Evolutionary conservation across 495 filamentous ascomycete species (phyloP).

Genomic region (Aspergillus sclerotiicarbonarius): DNA sequence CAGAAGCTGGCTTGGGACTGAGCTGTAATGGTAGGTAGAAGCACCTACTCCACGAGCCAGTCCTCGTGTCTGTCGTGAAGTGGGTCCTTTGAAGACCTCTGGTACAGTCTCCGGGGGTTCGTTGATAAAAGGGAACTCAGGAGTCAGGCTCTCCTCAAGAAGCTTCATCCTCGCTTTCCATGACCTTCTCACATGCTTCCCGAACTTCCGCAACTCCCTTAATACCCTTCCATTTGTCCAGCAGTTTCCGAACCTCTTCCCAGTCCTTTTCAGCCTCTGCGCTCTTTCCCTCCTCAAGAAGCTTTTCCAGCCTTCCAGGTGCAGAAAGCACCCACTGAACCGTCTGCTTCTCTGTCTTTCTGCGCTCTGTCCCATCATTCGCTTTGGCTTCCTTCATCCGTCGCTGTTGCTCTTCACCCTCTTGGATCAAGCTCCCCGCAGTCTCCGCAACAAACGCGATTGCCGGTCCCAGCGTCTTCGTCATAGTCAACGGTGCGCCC

Average conservation of each 20-base stretch:
- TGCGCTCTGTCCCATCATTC: slow-evolving; percentile 33
- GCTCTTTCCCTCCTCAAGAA: slow-evolving; percentile 49
- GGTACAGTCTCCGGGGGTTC: neutral
- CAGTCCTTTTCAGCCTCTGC: slow-evolving; percentile 61
- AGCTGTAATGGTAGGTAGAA: no score
- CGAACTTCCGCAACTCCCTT: slow-evolving; percentile 60
- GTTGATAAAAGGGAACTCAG: neutral
- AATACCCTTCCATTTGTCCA: slow-evolving; percentile 57
- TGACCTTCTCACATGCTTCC: slow-evolving; percentile 56
- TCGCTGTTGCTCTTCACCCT: slow-evolving; percentile 38
- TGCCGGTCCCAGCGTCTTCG: slow-evolving; percentile 67
- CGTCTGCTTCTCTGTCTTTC: slow-evolving; percentile 58
- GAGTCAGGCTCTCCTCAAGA: slow-evolving; percentile 22
- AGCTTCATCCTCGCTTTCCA: slow-evolving; percentile 34
- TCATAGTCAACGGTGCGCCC: slow-evolving; percentile 48
- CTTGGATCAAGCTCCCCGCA: slow-evolving; percentile 63
- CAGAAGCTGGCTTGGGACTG: no score
- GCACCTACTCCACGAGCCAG: no score
- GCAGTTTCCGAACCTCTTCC: slow-evolving; percentile 44
- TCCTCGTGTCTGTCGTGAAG: neutral
- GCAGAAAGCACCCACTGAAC: slow-evolving; percentile 70
- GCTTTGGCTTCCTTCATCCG: slow-evolving; percentile 36
- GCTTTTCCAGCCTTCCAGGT: slow-evolving; percentile 47
- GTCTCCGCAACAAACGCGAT: slow-evolving; percentile 80
- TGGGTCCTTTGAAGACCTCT: neutral